These are phyloP conservation scores for Carex myosuroides DNA, from an alignment of 176 grass and related monocot genomes.

Conservation along the genomic window DNA sequence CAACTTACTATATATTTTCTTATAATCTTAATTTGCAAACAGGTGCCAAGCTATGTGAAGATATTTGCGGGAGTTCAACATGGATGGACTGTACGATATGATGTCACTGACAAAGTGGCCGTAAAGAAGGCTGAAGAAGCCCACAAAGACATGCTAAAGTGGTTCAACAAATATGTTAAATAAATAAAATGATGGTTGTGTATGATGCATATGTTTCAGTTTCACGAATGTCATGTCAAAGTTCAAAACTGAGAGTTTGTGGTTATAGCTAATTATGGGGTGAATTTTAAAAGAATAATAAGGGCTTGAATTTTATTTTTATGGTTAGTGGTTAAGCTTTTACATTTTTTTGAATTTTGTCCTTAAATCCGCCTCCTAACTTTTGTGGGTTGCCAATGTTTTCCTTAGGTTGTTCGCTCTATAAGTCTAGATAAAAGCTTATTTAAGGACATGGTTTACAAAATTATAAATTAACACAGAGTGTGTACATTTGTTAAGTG, in stretches of 20 bases:
- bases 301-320: neutral
- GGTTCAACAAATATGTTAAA: slow-evolving; percentile 32
- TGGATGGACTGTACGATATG: slow-evolving; percentile 37
- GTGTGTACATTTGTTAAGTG: too few relatives aligned
- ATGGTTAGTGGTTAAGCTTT: neutral
- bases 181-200: neutral
- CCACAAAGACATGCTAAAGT: slow-evolving; percentile 25
- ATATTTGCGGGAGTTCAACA: slow-evolving; percentile 28
- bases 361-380: too few relatives aligned
- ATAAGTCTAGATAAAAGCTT: too few relatives aligned
- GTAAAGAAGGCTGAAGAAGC: slow-evolving; percentile 36
- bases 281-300: neutral
- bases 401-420: too few relatives aligned
- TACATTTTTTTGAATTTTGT: too few relatives aligned
- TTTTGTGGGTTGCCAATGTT: too few relatives aligned
- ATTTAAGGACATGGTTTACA: too few relatives aligned
- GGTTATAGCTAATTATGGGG: neutral
- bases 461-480: too few relatives aligned
- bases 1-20: neutral
- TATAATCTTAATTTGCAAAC: neutral
- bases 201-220: neutral
- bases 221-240: neutral
- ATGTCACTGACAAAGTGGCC: slow-evolving; percentile 14
- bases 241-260: neutral
- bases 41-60: slow-evolving; percentile 38